Percentiles rank a stretch among this genome's conserved stretches.
These are phyloP conservation scores for Novymonas esmeraldas DNA, from an alignment of 208 protist genomes.

Conservation along the genomic window DNA sequence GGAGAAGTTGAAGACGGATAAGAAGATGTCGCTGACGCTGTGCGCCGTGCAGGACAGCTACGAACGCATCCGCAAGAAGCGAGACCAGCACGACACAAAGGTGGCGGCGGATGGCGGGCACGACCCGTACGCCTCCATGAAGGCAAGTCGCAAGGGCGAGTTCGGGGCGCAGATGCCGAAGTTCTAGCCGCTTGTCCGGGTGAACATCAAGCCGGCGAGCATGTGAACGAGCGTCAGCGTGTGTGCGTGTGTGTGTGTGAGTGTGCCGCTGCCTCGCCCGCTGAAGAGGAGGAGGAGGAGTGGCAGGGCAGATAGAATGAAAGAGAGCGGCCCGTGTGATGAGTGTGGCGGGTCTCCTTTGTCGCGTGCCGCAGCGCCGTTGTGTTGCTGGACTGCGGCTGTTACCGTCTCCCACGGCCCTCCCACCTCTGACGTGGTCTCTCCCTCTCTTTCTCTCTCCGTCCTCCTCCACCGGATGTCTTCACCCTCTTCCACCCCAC, in stretches of 20 bases:
- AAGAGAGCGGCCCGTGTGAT: no score
- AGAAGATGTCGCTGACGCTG: slow-evolving; percentile 76
- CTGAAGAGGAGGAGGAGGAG: no score
- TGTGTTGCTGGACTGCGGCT: no score
- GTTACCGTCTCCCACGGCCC: no score
- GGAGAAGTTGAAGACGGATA: slow-evolving; percentile 71
- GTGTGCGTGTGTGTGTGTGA: slow-evolving; percentile 1
- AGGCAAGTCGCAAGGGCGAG: slow-evolving; percentile 49
- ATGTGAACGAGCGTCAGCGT: neutral
- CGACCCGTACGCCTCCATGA: slow-evolving; percentile 79
- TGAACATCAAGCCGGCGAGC: neutral
- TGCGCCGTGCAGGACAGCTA: slow-evolving; percentile 89
- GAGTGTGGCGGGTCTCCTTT: no score
- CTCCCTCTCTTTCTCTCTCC: no score
- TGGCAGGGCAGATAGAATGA: no score
- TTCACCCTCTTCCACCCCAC: no score
- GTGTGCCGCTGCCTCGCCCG: neutral
- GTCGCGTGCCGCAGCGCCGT: no score
- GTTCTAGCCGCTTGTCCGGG: slow-evolving; percentile 38
- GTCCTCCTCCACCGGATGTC: no score
- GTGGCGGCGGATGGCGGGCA: slow-evolving; percentile 75
- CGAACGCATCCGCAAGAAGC: slow-evolving; percentile 75
- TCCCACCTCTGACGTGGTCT: no score
- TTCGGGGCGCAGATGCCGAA: slow-evolving; percentile 61
- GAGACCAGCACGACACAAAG: slow-evolving; percentile 79